Base-by-base conservation (phyloP, 768 basidiomycete species). In the Tricholoma sp. region DNA sequence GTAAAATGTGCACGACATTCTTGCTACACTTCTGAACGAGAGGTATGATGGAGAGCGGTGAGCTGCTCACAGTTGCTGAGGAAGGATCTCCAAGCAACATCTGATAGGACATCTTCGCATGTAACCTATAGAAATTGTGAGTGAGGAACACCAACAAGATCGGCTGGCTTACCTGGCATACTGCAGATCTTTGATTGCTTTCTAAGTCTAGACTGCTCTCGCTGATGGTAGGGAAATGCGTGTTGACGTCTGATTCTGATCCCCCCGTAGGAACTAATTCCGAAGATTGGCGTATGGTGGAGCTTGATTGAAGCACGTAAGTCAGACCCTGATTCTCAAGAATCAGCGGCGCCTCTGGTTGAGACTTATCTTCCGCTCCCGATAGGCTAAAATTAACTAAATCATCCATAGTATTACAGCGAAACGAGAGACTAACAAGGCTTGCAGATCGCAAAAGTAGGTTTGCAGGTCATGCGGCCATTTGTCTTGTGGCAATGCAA, bases 171-270 rank as follows among this genome's bases (percentile, higher is more conserved):
- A 88, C 88, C 77, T 83, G 73, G 67, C 84, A 88, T 13, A 71
- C 62, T 13, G 76, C 74, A 17, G 69, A 73, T 62, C 76, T 79
- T 56, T 84, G 75, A 20, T 75, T 74, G 55, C 74, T 80, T 60
- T 84, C 85, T 18, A 81, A 66, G 61, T 87, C 85, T 11, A 80
- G 56, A 12, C 73, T 62, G 53, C 74, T 82, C 65, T 88, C 86
- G 29, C 65, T 75, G 24, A 72, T 62, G 33, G 72, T 64, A 41
- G 57, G 54, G 55, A 56, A 39, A 18, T 44, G n/a, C 6, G 24
- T 6, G 61, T 39, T 32, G 13, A 31, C 24, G 37, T 58, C 55
- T 18, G 57, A 59, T 6, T 54, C 29, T 17, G 36, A 47, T 18
- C 48, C 31, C 15, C 33, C 29, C 4, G 52, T 60, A 13, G 58